Evolutionary conservation across 1,284 basidiomycete genomes (phyloP).

Genomic region (Irpex sp.): DNA sequence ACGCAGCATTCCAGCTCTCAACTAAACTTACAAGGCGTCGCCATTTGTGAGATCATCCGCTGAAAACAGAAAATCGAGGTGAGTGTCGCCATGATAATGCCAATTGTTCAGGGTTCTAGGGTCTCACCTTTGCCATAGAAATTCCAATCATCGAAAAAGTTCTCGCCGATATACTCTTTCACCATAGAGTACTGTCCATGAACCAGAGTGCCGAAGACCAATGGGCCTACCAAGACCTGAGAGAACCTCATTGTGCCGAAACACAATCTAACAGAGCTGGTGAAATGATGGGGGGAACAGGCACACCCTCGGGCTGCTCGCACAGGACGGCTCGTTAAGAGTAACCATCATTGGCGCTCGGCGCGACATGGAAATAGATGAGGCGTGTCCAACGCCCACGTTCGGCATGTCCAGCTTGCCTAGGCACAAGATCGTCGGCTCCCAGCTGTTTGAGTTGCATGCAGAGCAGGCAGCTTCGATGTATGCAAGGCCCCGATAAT

Average conservation of each 20-base stretch:
- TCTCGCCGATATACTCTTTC: conserved; percentile 32
- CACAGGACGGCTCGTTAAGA: background rate
- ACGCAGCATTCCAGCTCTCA: background rate
- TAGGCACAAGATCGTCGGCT: background rate
- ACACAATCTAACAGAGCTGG: background rate
- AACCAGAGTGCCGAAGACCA: conserved; percentile 18
- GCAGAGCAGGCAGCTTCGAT: background rate
- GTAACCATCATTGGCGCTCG: background rate
- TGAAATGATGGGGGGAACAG: conserved; percentile 1
- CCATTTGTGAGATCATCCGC: conserved; percentile 72
- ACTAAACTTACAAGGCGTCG: conserved; percentile 33
- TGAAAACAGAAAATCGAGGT: conserved; percentile 22
- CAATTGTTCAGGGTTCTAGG: background rate
- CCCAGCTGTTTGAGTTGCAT: background rate
- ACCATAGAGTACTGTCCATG: conserved; percentile 28
- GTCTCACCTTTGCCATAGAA: conserved; percentile 34
- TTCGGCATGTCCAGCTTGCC: background rate
- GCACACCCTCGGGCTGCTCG: background rate
- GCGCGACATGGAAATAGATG: background rate
- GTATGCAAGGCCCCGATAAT: background rate
- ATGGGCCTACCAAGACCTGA: background rate
- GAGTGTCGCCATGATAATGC: background rate
- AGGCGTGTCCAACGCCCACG: background rate
- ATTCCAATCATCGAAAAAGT: conserved; percentile 38
- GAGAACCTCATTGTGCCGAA: conserved; percentile 9